Base-by-base conservation (phyloP, 148 eudicot genomes). In the Nepenthes mirabilis region DNA sequence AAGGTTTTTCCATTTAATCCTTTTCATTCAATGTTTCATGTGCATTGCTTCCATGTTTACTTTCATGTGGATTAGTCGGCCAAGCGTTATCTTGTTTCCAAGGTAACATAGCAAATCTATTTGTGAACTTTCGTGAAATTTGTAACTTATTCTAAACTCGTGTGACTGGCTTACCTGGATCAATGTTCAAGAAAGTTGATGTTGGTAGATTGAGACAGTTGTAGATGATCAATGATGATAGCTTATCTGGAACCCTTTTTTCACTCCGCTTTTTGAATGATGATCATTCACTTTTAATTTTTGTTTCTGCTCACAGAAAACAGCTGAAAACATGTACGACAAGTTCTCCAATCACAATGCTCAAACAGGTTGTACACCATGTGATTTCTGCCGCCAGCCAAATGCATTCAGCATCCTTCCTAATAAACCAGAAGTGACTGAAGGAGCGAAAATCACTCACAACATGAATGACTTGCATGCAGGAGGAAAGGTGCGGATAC, bases 321-420 rank as follows among this genome's bases (percentile, higher is more conserved):
- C 68, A 55, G 84, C 87, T 69, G 82, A 69, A 67, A 73, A 83
- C 65, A 68, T 82, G 77, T 85, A 75, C 23, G 75, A 77, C 59
- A 59, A 65, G 64, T 43, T 70, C 58, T 70, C 65, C 56, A 48
- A 64, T 49, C 59, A 79, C 43, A 72, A 69, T 71, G 62, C 43
- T 68, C 51, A 63, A 37, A 49, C 78, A 60, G n/a, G 60, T 53
- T 69, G 77, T 33, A 11, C 58, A 47, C 67, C 73, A 34, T 82
- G 88, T 62, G 76, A 71, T 65, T 62, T 75, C 33, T 37, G 83
- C 55, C 74, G 62, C 45, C 34, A 52, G 62, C 34, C 76, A 37
- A 69, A 67, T 62, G 65, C 76, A 33, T 80, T 87, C 51, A 81
- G 70, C 61, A 74, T 74, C 5, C 84, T 85, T 66, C 58, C 75